Base-by-base conservation (phyloP, 371 early-diverging fungal species). In the Lichtheimia ramosa region DNA sequence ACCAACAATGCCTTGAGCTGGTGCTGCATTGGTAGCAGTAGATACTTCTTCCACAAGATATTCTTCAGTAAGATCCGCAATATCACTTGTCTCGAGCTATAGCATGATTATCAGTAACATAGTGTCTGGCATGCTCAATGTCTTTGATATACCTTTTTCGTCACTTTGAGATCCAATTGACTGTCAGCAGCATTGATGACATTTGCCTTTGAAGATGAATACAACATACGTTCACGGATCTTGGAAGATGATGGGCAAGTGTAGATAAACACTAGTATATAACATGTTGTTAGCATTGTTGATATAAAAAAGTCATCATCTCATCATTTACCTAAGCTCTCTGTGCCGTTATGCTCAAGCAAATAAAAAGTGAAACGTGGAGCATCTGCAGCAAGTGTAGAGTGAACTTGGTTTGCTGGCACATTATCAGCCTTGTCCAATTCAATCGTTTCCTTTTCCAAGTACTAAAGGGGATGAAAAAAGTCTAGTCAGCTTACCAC, bases 211-310 rank as follows among this genome's bases (percentile, higher is more conserved):
- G 87, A 86, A 2, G 93, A 84, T 7, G 94, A 91, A 65, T 91
- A 93, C 53, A 92, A 55, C 96, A 94, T 96, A n/a, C 90, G 83
- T 56, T 91, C 87, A 43, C 90, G 87, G 59, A 96, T 88, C 66
- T 89, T 91, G 48, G 92, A 87, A 3, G 71, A 56, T 6, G 86
- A 74, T 5, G 96, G 95, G 65, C 94, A 96, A 23, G 87, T 84
- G 65, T 92, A 92, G 54, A 92, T 77, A 66, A 92, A 92, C 14
- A 92, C 82, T 86, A 73, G 41, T 20, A 34, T 0, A 34, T 34
- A 27, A 10, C 34, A 34, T 34, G 34, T 8, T 34, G 10, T 34
- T 8, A 34, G 34, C 34, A 34, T 34, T 6, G 10, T 34, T 34
- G 34, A 34, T 34, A 2, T 28, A 6, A 28, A 34, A 34, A 5